These are phyloP conservation scores for Pisolithus sp. DNA, from an alignment of 768 basidiomycete species.

Conservation along the genomic window DNA sequence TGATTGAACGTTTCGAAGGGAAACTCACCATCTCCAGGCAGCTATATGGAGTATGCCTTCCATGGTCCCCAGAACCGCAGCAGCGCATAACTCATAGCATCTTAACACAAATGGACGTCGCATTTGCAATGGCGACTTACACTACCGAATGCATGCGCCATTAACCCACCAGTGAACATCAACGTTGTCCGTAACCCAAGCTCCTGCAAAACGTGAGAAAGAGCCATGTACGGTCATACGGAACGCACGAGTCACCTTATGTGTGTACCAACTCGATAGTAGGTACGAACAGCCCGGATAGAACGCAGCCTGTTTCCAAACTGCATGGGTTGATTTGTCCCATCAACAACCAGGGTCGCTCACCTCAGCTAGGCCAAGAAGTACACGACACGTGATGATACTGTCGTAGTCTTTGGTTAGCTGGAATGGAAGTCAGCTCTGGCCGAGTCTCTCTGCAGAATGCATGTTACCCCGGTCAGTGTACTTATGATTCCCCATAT, in stretches of 20 bases:
- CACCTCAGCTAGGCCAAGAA: constrained; percentile 58
- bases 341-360: background rate
- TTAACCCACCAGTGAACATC: constrained; percentile 50
- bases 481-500: constrained; percentile 61
- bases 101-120: background rate
- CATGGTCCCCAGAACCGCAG: constrained; percentile 65
- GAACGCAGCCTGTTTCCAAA: constrained; percentile 42
- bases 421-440: constrained; percentile 21
- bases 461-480: constrained; percentile 45
- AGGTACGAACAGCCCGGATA: constrained; percentile 50
- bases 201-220: constrained; percentile 35
- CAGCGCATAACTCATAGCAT: constrained; percentile 52
- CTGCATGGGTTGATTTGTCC: background rate
- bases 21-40: constrained; percentile 61
- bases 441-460: background rate
- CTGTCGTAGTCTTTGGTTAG: constrained; percentile 49
- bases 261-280: constrained; percentile 22
- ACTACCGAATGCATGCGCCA: constrained; percentile 62
- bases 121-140: constrained; percentile 29
- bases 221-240: background rate
- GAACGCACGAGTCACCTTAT: constrained; percentile 7
- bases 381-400: constrained; percentile 52
- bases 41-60: constrained; percentile 58
- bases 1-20: background rate
- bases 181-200: constrained; percentile 58